These are phyloP conservation scores for Saprolegnia parasitica DNA, from an alignment of 352 stramenopile genomes.

Conservation along the genomic window DNA sequence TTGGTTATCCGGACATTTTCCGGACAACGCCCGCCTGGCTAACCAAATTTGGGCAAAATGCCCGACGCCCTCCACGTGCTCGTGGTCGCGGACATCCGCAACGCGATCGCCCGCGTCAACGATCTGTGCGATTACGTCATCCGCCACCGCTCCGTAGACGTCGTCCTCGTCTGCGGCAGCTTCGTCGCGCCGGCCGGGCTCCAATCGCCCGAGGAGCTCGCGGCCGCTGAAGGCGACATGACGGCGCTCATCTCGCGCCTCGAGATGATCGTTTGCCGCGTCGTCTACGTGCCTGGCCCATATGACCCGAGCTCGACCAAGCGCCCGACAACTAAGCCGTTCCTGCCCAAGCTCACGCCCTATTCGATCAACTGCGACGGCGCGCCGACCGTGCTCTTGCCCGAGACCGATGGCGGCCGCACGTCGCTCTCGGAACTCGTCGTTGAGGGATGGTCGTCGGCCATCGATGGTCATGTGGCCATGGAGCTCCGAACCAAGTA, in stretches of 20 bases:
- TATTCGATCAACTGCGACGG: conserved; percentile 74
- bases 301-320: conserved; percentile 72
- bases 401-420: not conserved
- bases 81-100: conserved; percentile 63
- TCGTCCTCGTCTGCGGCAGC: conserved; percentile 69
- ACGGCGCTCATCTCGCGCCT: conserved; percentile 83
- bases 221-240: conserved; percentile 82
- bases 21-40: not conserved
- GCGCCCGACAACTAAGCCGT: conserved; percentile 38
- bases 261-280: conserved; percentile 81
- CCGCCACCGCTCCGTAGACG: conserved; percentile 54
- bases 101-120: conserved; percentile 62
- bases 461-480: not conserved
- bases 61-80: conserved; percentile 59
- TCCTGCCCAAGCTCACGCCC: conserved; percentile 63
- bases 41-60: not conserved
- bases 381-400: not conserved
- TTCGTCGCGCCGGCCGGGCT: conserved; percentile 40
- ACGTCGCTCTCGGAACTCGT: conserved; percentile 9
- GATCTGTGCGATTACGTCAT: conserved; percentile 63
- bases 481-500: conserved; percentile 23
- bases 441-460: conserved; percentile 15
- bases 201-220: conserved; percentile 47
- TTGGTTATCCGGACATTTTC: not conserved
- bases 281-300: conserved; percentile 73